phyloP scores from a whole-genome alignment of 768 basidiomycete species.

The Tulasnella sp. region DNA sequence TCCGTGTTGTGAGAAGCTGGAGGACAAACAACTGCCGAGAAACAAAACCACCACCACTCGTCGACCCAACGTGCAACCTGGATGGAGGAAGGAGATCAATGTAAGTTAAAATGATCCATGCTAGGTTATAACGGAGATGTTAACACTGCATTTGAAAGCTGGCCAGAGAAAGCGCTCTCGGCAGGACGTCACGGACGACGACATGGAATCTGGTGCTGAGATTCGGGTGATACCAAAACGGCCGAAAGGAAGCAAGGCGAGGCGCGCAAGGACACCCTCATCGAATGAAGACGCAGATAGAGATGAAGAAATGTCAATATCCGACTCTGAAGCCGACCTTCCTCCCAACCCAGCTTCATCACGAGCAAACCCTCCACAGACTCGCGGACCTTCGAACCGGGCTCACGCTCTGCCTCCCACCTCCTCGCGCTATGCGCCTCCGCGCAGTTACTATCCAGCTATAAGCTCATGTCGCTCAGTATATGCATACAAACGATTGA shows the following conservation, averaged over 20 bases:
- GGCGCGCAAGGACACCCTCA: not conserved
- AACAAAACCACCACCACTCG: not conserved
- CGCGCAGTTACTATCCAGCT: slow-evolving; percentile 68
- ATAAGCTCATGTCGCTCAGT: slow-evolving; percentile 87
- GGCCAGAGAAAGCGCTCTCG: not conserved
- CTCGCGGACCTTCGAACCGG: not conserved
- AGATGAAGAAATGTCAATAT: not conserved
- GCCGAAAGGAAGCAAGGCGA: not conserved
- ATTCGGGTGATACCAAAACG: not conserved
- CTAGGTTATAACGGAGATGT: not conserved
- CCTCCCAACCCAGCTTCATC: not conserved
- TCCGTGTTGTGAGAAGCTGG: not conserved
- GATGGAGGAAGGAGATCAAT: not conserved
- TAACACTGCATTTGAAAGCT: not conserved
- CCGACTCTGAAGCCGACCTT: not conserved
- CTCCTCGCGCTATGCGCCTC: slow-evolving; percentile 56
- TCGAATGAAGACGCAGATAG: slow-evolving; percentile 3
- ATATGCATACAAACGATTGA: slow-evolving; percentile 87
- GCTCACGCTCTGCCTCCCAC: not conserved
- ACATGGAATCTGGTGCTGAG: not conserved
- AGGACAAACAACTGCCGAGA: not conserved
- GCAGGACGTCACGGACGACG: not conserved
- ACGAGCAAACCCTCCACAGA: not conserved
- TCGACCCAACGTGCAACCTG: not conserved
- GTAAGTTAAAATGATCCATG: not conserved